Evolutionary conservation across 192 early-diverging fungal species (phyloP).

Genomic region (Dissophora ornata): DNA sequence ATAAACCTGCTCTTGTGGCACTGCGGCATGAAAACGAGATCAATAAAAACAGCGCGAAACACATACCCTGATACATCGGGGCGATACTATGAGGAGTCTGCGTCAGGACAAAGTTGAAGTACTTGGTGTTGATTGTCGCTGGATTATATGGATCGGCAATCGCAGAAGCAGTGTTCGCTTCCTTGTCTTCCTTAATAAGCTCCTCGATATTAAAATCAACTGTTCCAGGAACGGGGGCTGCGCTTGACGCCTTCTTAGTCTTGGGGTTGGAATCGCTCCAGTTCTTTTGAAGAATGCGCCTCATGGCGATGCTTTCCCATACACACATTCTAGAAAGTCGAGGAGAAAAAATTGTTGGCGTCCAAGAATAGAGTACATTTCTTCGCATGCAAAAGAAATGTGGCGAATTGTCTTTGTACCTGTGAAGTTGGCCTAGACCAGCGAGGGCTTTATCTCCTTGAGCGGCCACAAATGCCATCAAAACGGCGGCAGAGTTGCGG

Average conservation of each 20-base stretch:
- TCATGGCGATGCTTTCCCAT: conserved; percentile 73
- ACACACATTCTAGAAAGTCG: conserved; percentile 58
- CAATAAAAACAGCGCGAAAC: neutral
- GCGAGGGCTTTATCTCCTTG: conserved; percentile 61
- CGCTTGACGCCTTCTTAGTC: conserved; percentile 44
- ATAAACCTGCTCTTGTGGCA: no score
- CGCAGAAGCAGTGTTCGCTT: conserved; percentile 9
- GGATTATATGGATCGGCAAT: conserved; percentile 63
- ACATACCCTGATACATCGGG: conserved; percentile 73
- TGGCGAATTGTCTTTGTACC: no score
- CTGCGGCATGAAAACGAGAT: no score
- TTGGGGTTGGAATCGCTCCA: conserved; percentile 70
- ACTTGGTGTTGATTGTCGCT: conserved; percentile 71
- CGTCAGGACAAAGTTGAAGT: conserved; percentile 70
- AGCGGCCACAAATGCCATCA: conserved; percentile 68
- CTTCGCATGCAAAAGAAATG: no score
- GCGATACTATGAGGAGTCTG: conserved; percentile 74
- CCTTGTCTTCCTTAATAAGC: conserved; percentile 15
- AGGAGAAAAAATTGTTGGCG: neutral
- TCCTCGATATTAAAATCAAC: conserved; percentile 49
- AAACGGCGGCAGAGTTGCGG: conserved; percentile 66
- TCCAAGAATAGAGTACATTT: no score
- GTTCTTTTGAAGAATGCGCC: conserved; percentile 64
- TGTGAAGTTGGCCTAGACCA: conserved; percentile 70
- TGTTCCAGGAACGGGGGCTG: conserved; percentile 32